Percentiles rank a stretch among this genome's conserved stretches.
phyloP scores from a whole-genome alignment of 2,329 filamentous ascomycete species.

The Fusarium sulawesiense region DNA sequence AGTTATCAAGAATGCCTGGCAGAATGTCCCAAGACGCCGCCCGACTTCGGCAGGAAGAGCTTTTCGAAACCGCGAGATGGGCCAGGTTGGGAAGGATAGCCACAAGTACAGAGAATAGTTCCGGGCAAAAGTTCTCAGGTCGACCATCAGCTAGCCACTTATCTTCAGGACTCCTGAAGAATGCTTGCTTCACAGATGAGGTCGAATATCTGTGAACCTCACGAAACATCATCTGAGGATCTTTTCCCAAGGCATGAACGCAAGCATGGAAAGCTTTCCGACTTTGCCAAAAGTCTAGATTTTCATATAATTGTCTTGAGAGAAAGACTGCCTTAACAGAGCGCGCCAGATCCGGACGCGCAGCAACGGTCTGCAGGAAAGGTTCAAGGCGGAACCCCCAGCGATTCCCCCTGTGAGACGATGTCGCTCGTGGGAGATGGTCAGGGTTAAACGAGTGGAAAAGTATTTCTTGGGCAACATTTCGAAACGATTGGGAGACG shows the following conservation, averaged over 20 bases:
- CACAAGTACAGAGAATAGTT: not conserved
- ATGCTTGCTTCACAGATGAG: not conserved
- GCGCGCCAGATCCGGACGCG: not conserved
- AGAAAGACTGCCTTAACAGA: not conserved
- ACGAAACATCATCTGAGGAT: not conserved
- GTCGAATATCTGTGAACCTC: accelerated
- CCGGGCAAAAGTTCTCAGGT: not conserved
- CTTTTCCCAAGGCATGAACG: not conserved
- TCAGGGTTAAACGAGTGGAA: not conserved
- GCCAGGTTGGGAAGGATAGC: not conserved
- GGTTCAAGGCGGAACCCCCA: not conserved
- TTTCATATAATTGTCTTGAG: accelerated
- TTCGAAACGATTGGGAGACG: not conserved
- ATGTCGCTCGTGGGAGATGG: too few relatives aligned
- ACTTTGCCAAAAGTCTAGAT: not conserved
- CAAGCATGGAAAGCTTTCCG: not conserved
- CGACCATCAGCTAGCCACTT: too few relatives aligned
- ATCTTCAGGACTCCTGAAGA: too few relatives aligned
- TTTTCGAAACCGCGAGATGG: not conserved
- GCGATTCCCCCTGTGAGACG: accelerated
- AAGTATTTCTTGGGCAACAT: not conserved
- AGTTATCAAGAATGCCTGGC: not conserved
- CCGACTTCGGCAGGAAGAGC: too few relatives aligned
- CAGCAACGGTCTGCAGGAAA: not conserved
- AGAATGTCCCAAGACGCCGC: too few relatives aligned